Conservation (phyloP, 2,329 filamentous ascomycete genomes). For the Hypoxylon rubiginosum region DNA sequence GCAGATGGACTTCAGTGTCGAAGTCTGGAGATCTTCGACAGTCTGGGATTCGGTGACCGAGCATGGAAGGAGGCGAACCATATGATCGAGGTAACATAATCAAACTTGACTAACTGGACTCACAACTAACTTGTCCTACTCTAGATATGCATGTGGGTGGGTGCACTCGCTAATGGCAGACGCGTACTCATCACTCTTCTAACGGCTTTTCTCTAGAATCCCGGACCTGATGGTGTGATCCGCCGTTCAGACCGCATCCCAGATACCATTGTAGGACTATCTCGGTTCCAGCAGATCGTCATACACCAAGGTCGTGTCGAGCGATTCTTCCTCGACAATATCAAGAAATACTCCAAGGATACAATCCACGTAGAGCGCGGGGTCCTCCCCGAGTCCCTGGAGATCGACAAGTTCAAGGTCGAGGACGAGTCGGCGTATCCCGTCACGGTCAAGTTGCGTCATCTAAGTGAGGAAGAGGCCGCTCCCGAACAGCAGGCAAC, state of each 20-base stretch:
- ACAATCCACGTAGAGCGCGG: slow-evolving; percentile 69
- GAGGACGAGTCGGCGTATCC: slow-evolving; percentile 69
- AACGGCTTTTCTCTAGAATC: slow-evolving; percentile 66
- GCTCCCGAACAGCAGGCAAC: slow-evolving; percentile 58
- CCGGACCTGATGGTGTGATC: slow-evolving; percentile 69
- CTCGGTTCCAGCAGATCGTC: slow-evolving; percentile 74
- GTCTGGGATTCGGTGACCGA: slow-evolving; percentile 74
- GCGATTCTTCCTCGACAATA: slow-evolving; percentile 73
- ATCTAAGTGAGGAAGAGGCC: slow-evolving; percentile 70
- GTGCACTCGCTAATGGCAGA: slow-evolving; percentile 15
- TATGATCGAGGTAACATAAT: slow-evolving; percentile 70
- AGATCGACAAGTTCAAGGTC: slow-evolving; percentile 65
- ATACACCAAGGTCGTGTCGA: slow-evolving; percentile 81
- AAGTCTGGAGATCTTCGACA: slow-evolving; percentile 79
- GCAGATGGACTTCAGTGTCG: slow-evolving; percentile 70
- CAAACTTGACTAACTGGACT: neutral
- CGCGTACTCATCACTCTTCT: slow-evolving; percentile 3
- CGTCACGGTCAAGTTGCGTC: slow-evolving; percentile 69
- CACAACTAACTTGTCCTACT: slow-evolving; percentile 15
- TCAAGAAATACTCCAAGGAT: slow-evolving; percentile 65
- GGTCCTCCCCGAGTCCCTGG: slow-evolving; percentile 68
- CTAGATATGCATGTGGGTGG: slow-evolving; percentile 51
- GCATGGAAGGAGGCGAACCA: slow-evolving; percentile 77
- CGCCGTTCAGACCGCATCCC: slow-evolving; percentile 71
- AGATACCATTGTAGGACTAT: slow-evolving; percentile 73